These are phyloP conservation scores for Citropsis articulata DNA, from an alignment of 345 rosid genomes.

Conservation along the genomic window DNA sequence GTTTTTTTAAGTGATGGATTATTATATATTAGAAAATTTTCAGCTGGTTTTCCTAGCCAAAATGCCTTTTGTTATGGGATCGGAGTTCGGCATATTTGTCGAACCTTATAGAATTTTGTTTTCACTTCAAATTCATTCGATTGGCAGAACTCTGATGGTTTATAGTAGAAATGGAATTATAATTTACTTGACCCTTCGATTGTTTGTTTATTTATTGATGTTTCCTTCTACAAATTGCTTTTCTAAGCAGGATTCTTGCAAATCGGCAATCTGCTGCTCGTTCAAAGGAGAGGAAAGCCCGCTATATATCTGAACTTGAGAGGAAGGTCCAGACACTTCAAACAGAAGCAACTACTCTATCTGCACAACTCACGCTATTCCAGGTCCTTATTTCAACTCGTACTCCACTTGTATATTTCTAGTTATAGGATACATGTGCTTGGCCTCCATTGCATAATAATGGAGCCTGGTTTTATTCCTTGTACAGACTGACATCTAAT, in stretches of 20 bases:
- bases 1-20: neutral
- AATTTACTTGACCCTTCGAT: neutral
- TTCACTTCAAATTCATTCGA: neutral
- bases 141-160: neutral
- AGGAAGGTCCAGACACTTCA: slow-evolving; percentile 84
- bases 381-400: slow-evolving; percentile 45
- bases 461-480: neutral
- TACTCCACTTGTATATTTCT: neutral
- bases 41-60: neutral
- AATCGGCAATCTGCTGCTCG: slow-evolving; percentile 93
- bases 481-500: neutral
- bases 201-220: neutral
- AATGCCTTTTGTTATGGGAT: neutral
- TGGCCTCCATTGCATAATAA: neutral
- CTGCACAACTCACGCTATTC: slow-evolving; percentile 78
- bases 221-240: neutral
- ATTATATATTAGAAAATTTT: neutral
- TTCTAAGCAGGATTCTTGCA: slow-evolving; percentile 65
- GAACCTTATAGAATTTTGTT: neutral
- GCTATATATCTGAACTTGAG: slow-evolving; percentile 77
- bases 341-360: slow-evolving; percentile 89
- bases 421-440: neutral
- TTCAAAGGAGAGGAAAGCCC: slow-evolving; percentile 85
- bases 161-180: neutral
- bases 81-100: neutral